phyloP scores from a whole-genome alignment of 1,284 basidiomycete genomes.

The Ustilago hordei region DNA sequence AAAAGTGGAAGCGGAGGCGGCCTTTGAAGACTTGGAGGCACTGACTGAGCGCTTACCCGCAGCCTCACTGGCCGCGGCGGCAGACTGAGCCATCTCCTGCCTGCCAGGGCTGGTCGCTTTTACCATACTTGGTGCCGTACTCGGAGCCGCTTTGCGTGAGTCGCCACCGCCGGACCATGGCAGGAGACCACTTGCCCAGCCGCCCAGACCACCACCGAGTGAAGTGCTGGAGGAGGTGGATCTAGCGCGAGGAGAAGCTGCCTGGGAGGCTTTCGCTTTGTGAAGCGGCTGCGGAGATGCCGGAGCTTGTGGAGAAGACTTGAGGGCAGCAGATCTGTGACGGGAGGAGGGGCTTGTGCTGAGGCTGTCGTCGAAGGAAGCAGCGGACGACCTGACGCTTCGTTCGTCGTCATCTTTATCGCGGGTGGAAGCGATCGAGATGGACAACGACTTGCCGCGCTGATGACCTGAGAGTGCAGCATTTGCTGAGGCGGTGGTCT shows the following conservation, averaged over 20 bases:
- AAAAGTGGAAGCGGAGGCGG: conserved; percentile 52
- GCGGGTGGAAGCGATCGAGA: conserved; percentile 29
- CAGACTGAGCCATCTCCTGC: conserved; percentile 32
- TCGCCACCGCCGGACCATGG: conserved; percentile 47
- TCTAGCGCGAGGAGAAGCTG: conserved; percentile 26
- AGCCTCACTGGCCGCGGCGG: conserved; percentile 9
- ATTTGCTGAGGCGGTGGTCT: conserved; percentile 23
- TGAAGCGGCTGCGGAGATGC: conserved; percentile 31
- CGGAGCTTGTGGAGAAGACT: conserved; percentile 25
- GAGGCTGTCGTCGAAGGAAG: conserved; percentile 25
- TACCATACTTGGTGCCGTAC: conserved; percentile 50
- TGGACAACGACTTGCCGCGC: conserved; percentile 36
- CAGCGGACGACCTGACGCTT: conserved; percentile 39
- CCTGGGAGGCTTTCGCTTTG: conserved; percentile 21
- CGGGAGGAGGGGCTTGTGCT: conserved; percentile 33
- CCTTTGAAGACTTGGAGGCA: conserved; percentile 28
- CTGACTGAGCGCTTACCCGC: conserved; percentile 35
- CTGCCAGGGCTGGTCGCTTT: conserved; percentile 50
- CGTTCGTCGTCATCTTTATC: conserved; percentile 27
- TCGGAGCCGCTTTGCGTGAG: conserved; percentile 45
- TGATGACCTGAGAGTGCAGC: conserved; percentile 17
- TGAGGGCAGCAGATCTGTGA: conserved; percentile 14
- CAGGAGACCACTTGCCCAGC: conserved; percentile 55
- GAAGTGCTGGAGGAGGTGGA: conserved; percentile 36
- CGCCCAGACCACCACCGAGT: conserved; percentile 32